phyloP scores from a whole-genome alignment of 306 rosid species.

The Luffa acutangula region DNA sequence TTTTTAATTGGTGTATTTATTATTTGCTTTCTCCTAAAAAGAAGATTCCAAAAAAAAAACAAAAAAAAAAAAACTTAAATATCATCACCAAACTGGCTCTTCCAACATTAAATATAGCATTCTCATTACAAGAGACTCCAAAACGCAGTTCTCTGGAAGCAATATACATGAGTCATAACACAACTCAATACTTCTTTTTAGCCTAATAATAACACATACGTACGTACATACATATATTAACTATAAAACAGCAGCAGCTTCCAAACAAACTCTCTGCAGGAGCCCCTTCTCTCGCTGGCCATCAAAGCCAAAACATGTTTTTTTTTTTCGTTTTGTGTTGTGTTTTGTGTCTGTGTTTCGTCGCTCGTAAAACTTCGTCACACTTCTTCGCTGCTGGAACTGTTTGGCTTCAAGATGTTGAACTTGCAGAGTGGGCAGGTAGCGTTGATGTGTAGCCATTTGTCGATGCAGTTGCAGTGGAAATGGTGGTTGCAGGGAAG shows the following conservation, averaged over 20 bases:
- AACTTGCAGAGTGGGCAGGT: constrained; percentile 92
- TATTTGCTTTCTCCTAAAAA: too few relatives aligned
- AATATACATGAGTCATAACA: background rate
- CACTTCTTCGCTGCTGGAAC: constrained; percentile 27
- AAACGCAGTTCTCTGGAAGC: background rate
- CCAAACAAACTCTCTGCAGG: background rate
- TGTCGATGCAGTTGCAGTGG: constrained; percentile 78
- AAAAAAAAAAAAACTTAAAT: background rate
- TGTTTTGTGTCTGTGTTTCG: background rate
- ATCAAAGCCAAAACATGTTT: background rate
- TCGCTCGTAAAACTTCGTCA: background rate
- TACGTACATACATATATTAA: background rate
- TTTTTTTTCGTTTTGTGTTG: background rate
- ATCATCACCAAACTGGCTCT: background rate
- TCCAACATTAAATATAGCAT: background rate
- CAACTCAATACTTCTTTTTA: background rate
- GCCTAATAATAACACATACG: background rate
- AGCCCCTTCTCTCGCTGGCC: background rate
- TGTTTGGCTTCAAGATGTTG: constrained; percentile 38
- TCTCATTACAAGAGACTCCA: background rate
- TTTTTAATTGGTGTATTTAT: too few relatives aligned
- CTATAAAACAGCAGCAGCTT: background rate
- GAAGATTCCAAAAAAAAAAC: background rate
- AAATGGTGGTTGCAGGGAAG: constrained; percentile 87
- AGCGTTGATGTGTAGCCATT: constrained; percentile 69